Base-by-base conservation (phyloP, 371 early-diverging fungal species). In the Apophysomyces sp. region DNA sequence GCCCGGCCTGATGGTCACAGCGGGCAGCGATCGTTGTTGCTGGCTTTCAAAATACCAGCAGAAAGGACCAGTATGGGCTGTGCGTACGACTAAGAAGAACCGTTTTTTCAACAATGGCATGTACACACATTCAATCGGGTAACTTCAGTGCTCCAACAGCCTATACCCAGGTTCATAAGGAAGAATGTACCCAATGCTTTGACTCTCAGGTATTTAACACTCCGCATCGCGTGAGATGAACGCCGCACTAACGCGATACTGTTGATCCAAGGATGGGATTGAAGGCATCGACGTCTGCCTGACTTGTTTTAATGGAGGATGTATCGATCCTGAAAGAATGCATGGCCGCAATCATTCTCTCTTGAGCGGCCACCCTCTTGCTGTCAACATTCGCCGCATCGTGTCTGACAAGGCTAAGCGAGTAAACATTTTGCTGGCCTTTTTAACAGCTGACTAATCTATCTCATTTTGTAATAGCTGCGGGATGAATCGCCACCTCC, bases 141-240 rank as follows among this genome's bases (percentile, higher is more conserved):
- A 55, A 63, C 29, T 44, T 83, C 0, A 57, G 58, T 0, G 65
- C 63, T 16, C 86, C 87, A 37, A 66, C 79, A 16, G 71, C 76
- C 8, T 76, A 61, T 49, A 79, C 84, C 1, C 75, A 83, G 59
- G 89, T 97, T 21, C 87, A 93, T 86, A 96, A 95, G 76, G 97
- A 97, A 60, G 98, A 97, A 74, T 97, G 98, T 77, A 94, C 95
- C 16, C 86, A 86, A 58, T 98, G 98, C 80, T 98, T 94, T 78
- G 93, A 94, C 71, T 78, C 77, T 57, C 91, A 92, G 77, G 98
- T 92, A 73, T 44, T 34, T 44, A 44, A 2, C 4, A 44, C 44
- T 44, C 44, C 44, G 44, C 44, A 21, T 44, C 13, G 18, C 31
- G 24, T 16, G 41, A 16, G 53, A 7, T 9, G 12, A 30, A 37